phyloP scores from a whole-genome alignment of 441 rosid genomes.

The Populus hybrid region DNA sequence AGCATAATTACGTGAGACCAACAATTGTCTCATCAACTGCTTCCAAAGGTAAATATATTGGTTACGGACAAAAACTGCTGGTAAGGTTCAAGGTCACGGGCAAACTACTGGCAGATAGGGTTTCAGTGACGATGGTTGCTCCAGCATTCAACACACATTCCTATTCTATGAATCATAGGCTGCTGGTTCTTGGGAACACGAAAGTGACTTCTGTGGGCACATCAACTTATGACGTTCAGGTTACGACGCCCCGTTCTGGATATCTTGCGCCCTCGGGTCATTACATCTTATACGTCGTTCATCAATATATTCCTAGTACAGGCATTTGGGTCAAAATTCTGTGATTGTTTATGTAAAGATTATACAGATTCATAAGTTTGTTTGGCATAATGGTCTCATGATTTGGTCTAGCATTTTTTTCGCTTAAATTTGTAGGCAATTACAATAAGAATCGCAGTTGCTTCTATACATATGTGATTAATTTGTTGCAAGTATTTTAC shows the following conservation, averaged over 20 bases:
- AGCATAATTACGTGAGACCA: slow-evolving; percentile 35
- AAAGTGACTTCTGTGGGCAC: slow-evolving; percentile 17
- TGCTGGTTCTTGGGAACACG: slow-evolving; percentile 50
- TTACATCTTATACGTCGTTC: slow-evolving; percentile 72
- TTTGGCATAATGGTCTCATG: too few relatives aligned
- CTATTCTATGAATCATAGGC: slow-evolving; percentile 74
- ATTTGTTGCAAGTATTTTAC: too few relatives aligned
- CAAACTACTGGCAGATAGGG: slow-evolving; percentile 14
- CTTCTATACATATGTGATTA: background rate
- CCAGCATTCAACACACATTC: slow-evolving; percentile 83
- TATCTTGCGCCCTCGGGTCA: slow-evolving; percentile 77
- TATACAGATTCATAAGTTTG: background rate
- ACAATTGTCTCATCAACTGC: slow-evolving; percentile 29
- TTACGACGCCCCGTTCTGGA: slow-evolving; percentile 43
- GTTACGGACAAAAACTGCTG: slow-evolving; percentile 31
- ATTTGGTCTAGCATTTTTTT: background rate
- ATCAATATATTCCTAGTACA: slow-evolving; percentile 57
- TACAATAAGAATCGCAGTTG: background rate
- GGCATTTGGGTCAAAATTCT: slow-evolving; percentile 65
- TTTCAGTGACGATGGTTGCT: slow-evolving; percentile 51
- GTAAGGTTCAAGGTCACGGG: slow-evolving; percentile 41
- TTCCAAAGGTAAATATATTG: slow-evolving; percentile 22
- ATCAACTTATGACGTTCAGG: slow-evolving; percentile 27
- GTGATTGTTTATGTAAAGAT: slow-evolving; percentile 15
- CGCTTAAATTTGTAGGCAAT: background rate